Conservation (phyloP, 2,329 filamentous ascomycete species). For the Penicillium decumbens region DNA sequence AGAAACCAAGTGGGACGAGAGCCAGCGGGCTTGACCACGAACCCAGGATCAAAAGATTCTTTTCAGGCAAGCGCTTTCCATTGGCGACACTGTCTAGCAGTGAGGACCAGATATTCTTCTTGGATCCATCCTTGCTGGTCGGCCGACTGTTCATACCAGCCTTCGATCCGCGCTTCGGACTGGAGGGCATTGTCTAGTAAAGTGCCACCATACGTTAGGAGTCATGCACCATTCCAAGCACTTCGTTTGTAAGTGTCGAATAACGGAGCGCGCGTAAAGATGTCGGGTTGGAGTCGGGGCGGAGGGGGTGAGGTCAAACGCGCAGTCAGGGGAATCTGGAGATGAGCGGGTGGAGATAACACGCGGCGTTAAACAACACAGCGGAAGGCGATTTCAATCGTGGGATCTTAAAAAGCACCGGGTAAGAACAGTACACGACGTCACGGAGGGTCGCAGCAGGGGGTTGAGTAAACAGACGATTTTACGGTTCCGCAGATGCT, state of each 20-base stretch:
- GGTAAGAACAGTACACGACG: constrained; percentile 4
- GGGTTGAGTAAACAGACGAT: constrained; percentile 25
- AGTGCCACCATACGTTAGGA: constrained; percentile 33
- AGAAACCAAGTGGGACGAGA: constrained; percentile 2
- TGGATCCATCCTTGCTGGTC: constrained; percentile 58
- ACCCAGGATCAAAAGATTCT: constrained; percentile 85
- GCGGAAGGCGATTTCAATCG: not conserved
- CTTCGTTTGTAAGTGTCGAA: constrained; percentile 3
- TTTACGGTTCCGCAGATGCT: constrained; percentile 26
- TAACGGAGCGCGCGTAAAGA: constrained; percentile 7
- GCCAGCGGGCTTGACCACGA: constrained; percentile 27
- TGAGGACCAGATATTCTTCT: constrained; percentile 89
- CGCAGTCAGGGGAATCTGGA: constrained; percentile 32
- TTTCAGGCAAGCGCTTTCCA: constrained; percentile 83
- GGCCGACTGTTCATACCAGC: constrained; percentile 38
- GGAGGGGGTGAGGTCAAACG: constrained; percentile 19
- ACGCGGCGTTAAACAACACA: not conserved
- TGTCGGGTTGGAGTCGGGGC: constrained; percentile 12
- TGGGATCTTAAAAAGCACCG: not conserved
- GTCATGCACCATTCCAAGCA: constrained; percentile 34
- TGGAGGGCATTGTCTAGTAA: constrained; percentile 39
- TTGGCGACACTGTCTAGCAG: constrained; percentile 88
- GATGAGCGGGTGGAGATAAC: constrained; percentile 6
- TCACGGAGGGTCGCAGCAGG: constrained; percentile 15
- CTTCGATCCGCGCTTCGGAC: constrained; percentile 33